Percentiles rank a stretch among this genome's conserved stretches.
These are phyloP conservation scores for Geotrichum fermentans DNA, from an alignment of 1,139 yeast genomes.

Conservation along the genomic window DNA sequence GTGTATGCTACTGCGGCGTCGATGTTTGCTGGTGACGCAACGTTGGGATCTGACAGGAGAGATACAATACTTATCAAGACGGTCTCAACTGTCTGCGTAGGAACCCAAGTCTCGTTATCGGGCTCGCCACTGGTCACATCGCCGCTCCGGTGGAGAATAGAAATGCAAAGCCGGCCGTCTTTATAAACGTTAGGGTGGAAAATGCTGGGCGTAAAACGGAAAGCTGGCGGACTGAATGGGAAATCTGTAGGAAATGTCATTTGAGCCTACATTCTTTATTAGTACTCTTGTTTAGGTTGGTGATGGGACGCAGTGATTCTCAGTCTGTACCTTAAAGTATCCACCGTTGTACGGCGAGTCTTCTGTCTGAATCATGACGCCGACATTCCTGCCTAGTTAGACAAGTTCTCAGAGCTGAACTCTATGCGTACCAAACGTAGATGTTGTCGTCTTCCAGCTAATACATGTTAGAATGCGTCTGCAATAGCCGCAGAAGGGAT, in stretches of 20 bases:
- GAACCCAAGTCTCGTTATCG: constrained; percentile 82
- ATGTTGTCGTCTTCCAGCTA: constrained; percentile 81
- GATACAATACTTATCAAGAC: constrained; percentile 87
- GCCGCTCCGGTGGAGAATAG: constrained; percentile 85
- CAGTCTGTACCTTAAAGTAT: constrained; percentile 61
- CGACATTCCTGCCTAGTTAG: constrained; percentile 53
- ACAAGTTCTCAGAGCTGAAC: neutral
- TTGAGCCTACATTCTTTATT: constrained; percentile 48
- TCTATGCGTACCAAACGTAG: constrained; percentile 52
- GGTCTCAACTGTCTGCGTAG: constrained; percentile 90
- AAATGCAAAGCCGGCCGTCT: constrained; percentile 88
- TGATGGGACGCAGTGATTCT: too few relatives aligned
- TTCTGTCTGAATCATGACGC: constrained; percentile 84
- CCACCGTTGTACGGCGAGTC: constrained; percentile 94
- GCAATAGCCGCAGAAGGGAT: neutral
- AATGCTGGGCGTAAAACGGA: constrained; percentile 86
- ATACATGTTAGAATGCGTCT: neutral
- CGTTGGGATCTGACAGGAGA: constrained; percentile 86
- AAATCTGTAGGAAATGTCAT: constrained; percentile 88
- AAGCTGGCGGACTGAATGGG: constrained; percentile 88
- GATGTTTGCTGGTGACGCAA: constrained; percentile 87
- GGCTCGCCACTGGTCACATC: constrained; percentile 88
- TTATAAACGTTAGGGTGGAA: constrained; percentile 93
- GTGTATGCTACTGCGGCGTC: constrained; percentile 92
- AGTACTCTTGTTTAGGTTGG: too few relatives aligned